Evolutionary conservation across 2,329 filamentous ascomycete species (phyloP).

Genomic region (Penicillium sp.): DNA sequence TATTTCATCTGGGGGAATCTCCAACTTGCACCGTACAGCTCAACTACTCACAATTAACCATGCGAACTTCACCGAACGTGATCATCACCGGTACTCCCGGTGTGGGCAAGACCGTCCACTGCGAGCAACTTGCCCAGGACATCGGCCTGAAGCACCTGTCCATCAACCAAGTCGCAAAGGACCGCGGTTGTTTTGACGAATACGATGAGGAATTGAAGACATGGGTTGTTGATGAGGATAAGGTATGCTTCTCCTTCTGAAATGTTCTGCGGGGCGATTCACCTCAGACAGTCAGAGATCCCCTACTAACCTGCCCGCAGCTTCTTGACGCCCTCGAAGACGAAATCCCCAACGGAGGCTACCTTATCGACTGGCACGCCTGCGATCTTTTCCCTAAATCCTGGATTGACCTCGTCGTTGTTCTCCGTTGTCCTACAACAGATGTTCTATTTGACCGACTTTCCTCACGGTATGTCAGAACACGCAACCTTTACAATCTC

Average conservation of each 20-base stretch:
- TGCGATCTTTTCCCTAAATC: slow-evolving; percentile 92
- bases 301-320: slow-evolving; percentile 32
- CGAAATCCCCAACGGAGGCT: slow-evolving; percentile 75
- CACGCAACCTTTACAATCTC: background rate
- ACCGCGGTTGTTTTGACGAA: slow-evolving; percentile 81
- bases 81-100: slow-evolving; percentile 95
- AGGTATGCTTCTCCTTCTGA: slow-evolving; percentile 58
- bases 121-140: slow-evolving; percentile 74
- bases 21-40: background rate
- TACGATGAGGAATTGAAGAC: slow-evolving; percentile 83
- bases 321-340: slow-evolving; percentile 87
- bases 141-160: slow-evolving; percentile 80
- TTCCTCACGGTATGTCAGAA: slow-evolving; percentile 60
- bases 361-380: slow-evolving; percentile 96
- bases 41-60: slow-evolving; percentile 17
- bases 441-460: slow-evolving; percentile 82
- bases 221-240: slow-evolving; percentile 96
- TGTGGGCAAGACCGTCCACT: slow-evolving; percentile 92
- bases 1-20: slow-evolving; percentile 18
- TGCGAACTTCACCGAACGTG: slow-evolving; percentile 70
- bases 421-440: slow-evolving; percentile 76
- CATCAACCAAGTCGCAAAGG: slow-evolving; percentile 90
- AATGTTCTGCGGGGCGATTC: background rate
- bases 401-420: slow-evolving; percentile 94
- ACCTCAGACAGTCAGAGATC: background rate